Evolutionary conservation across 2,329 filamentous ascomycete genomes (phyloP), one percentile per base, ranked within the genome.

Genomic region (Dactylella cylindrospora): DNA sequence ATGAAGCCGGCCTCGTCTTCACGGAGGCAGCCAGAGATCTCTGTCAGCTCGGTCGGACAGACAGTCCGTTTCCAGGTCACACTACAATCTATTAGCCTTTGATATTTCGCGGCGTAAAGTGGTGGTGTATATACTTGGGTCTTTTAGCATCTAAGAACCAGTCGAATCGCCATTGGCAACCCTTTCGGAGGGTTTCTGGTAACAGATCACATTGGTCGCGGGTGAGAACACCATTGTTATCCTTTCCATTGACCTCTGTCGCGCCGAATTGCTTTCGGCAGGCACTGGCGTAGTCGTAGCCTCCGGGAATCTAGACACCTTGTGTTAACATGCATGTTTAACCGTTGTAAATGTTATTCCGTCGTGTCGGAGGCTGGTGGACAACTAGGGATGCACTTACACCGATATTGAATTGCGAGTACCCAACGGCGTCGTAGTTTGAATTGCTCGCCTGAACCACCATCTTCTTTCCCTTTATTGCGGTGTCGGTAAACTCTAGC

Each of bases 131-230:
- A 28, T 52, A 60, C 54, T 60, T 60, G n/a, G 54, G 54, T 19
- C 38, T 52, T 20, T 52, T 22, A 4, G 54, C 54, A 31, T 60
- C 40, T 12, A 52, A 31, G 32, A 60, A 40, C 54, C 54, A 60
- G 73, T 83, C 79, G 69, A 83, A 84, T 65, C 81, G 79, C 79
- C 81, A 84, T 69, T 78, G 74, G 73, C 81, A 84, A 9, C 81
- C 81, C 12, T 72, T 74, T 73, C 80, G 77, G 47, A 84, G 75
- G 33, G 75, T 72, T 33, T 70, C 72, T 0, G 81, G 81, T 72
- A 82, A 79, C 40, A 70, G 68, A 61, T 76, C 73, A 71, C 81
- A 84, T 28, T 79, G 76, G 43, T 73, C 72, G 49, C 77, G 74
- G 46, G 75, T 75, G 15, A 73, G 72, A 65, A 83, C 74, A 38